A percentile compares a stretch with the other conserved stretches of the same genome.
These are phyloP conservation scores for Lactarius hatsudake DNA, from an alignment of 768 basidiomycete genomes.

Conservation along the genomic window DNA sequence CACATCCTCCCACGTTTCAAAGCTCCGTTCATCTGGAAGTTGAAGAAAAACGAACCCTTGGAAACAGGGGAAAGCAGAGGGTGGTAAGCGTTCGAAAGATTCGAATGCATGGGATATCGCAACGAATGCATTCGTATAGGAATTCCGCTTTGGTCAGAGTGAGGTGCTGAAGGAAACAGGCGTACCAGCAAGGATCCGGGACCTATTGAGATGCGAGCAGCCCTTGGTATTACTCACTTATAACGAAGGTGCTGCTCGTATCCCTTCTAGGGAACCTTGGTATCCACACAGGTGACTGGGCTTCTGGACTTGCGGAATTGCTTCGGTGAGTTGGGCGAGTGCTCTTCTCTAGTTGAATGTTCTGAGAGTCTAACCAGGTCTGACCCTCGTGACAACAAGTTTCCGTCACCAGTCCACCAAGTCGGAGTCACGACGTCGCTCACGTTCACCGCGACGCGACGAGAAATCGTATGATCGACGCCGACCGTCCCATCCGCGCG, in stretches of 20 bases:
- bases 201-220: constrained; percentile 9
- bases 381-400: neutral
- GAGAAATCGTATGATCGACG: constrained; percentile 2
- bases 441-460: constrained; percentile 23
- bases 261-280: constrained; percentile 10
- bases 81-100: constrained; percentile 8
- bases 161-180: constrained; percentile 14
- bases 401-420: neutral
- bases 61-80: constrained; percentile 18
- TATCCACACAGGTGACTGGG: constrained; percentile 6
- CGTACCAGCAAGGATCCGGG: constrained; percentile 10
- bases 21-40: constrained; percentile 19
- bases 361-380: constrained; percentile 10
- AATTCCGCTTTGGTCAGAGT: constrained; percentile 13
- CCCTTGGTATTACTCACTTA: constrained; percentile 22
- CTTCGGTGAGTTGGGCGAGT: constrained; percentile 13
- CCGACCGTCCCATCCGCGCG: constrained; percentile 13
- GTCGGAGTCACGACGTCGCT: constrained; percentile 15
- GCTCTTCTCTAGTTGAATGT: neutral
- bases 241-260: constrained; percentile 7
- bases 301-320: constrained; percentile 15
- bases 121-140: constrained; percentile 2
- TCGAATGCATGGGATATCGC: neutral
- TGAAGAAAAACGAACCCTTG: constrained; percentile 17
- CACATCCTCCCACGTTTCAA: constrained; percentile 11